These are phyloP conservation scores for Cenchrus americanus DNA, from an alignment of 176 grass and related monocot species.

Conservation along the genomic window DNA sequence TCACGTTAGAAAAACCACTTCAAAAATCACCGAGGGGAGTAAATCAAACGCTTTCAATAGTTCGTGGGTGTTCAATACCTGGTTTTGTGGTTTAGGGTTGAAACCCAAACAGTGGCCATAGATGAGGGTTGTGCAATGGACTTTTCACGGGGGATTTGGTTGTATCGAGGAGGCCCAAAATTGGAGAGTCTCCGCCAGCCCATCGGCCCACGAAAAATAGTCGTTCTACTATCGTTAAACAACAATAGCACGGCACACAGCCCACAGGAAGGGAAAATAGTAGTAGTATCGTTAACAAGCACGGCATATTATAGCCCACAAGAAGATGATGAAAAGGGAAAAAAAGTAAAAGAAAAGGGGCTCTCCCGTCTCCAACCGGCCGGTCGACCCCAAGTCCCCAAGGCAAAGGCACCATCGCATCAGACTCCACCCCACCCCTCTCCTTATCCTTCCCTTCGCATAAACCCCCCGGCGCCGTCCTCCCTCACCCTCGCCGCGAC, in stretches of 20 bases:
- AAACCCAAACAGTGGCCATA: no score
- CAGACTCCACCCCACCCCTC: not conserved
- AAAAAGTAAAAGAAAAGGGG: not conserved
- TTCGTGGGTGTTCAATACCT: no score
- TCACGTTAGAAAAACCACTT: no score
- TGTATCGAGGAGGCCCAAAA: no score
- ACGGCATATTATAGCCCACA: not conserved
- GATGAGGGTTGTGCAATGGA: no score
- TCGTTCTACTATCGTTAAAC: no score
- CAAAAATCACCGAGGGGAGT: no score
- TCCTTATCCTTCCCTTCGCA: slow-evolving; percentile 45
- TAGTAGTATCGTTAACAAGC: not conserved
- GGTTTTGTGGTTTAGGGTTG: no score
- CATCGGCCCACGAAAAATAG: not conserved
- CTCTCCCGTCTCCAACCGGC: not conserved
- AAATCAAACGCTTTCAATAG: no score
- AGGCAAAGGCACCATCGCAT: not conserved
- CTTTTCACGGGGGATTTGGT: no score
- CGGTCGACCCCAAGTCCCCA: not conserved
- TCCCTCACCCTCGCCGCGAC: not conserved
- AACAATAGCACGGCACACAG: no score
- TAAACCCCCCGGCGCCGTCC: slow-evolving; percentile 39
- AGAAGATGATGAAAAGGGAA: not conserved
- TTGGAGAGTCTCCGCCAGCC: not conserved
- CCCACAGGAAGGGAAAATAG: not conserved